Conservation (phyloP, 768 basidiomycete genomes). For the Nidula microcarpa region DNA sequence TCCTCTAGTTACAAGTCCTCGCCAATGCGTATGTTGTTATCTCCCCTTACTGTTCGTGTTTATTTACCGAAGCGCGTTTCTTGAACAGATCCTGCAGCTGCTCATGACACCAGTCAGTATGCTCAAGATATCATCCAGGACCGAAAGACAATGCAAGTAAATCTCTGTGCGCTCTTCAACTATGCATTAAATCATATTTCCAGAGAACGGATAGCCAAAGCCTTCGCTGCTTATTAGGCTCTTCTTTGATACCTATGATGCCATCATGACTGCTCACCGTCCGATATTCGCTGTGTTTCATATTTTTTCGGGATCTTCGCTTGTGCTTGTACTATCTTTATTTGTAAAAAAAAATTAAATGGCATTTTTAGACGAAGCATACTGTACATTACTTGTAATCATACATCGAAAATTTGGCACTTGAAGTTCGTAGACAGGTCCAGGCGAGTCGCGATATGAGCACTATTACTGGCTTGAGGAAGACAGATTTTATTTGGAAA, state of each 20-base stretch:
- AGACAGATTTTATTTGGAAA: too few species aligned
- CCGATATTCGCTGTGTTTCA: neutral
- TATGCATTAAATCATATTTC: constrained; percentile 1
- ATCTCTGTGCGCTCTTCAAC: neutral
- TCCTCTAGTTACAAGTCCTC: too few species aligned
- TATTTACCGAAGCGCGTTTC: neutral
- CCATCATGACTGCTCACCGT: neutral
- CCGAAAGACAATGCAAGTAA: constrained; percentile 22
- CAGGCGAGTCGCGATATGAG: too few species aligned
- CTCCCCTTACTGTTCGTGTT: too few species aligned
- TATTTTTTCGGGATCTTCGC: neutral
- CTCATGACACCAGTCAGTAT: constrained; percentile 1
- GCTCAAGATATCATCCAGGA: constrained; percentile 25
- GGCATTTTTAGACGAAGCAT: too few species aligned
- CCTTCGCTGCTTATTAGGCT: constrained; percentile 14
- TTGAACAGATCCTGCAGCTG: neutral
- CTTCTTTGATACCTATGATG: neutral
- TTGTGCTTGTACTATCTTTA: too few species aligned
- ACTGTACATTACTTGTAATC: too few species aligned
- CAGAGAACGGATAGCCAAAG: constrained; percentile 30
- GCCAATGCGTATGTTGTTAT: too few species aligned
- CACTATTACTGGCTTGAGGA: too few species aligned
- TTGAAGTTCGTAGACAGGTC: too few species aligned
- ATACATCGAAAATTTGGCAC: too few species aligned
- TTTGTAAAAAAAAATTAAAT: too few species aligned